Evolutionary conservation across 495 filamentous ascomycete species (phyloP).

Genomic region (Penicillium riverlandense): DNA sequence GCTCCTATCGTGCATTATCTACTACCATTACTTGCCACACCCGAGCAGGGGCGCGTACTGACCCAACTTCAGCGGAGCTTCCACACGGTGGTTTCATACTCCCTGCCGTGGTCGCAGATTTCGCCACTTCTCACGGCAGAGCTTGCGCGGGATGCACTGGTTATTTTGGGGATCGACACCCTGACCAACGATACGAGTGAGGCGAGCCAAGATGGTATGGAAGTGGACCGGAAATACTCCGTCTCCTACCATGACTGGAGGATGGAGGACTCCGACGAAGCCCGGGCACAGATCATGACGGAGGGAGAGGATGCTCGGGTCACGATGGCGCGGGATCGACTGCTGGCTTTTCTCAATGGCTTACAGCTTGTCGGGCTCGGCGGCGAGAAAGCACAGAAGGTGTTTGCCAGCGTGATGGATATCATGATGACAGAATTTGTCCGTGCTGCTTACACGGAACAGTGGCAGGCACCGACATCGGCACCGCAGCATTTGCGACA

Average conservation of each 20-base stretch:
- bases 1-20: constrained; percentile 37
- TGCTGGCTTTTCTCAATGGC: constrained; percentile 51
- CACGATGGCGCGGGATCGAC: constrained; percentile 39
- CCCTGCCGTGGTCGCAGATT: constrained; percentile 45
- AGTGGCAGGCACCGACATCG: constrained; percentile 51
- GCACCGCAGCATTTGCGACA: constrained; percentile 51
- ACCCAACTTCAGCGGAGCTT: constrained; percentile 51
- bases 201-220: constrained; percentile 26
- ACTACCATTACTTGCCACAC: constrained; percentile 20
- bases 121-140: constrained; percentile 45
- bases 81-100: constrained; percentile 59
- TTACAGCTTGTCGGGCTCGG: constrained; percentile 67
- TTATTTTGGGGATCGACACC: constrained; percentile 50
- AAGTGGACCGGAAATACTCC: constrained; percentile 29
- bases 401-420: constrained; percentile 71
- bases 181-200: constrained; percentile 14
- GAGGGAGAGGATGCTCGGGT: constrained; percentile 28
- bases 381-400: constrained; percentile 64
- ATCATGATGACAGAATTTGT: constrained; percentile 61
- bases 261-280: constrained; percentile 14
- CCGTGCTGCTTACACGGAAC: constrained; percentile 47
- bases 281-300: constrained; percentile 26
- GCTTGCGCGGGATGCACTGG: constrained; percentile 42
- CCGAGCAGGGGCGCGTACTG: constrained; percentile 29
- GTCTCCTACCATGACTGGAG: constrained; percentile 35